Conservation (phyloP, 2,329 filamentous ascomycete genomes). For the Beauveria sp. region DNA sequence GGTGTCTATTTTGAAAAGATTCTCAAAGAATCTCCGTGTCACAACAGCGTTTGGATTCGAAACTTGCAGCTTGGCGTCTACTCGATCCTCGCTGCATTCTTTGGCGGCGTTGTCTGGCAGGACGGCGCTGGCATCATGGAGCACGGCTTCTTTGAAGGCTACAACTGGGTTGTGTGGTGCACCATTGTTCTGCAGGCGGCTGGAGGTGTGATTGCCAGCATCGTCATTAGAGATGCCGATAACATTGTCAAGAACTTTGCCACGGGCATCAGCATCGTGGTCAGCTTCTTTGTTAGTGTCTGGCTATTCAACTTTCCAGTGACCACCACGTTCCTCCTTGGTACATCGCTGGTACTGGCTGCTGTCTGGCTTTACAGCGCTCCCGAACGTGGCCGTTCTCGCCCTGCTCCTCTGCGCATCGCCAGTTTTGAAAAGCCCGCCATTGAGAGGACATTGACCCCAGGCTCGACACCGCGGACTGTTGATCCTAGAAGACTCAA, state of each 20-base stretch:
- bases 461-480: conserved; percentile 23
- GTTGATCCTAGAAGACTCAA: conserved; percentile 26
- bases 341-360: conserved; percentile 68
- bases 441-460: conserved; percentile 41
- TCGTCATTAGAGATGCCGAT: conserved; percentile 34
- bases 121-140: conserved; percentile 78
- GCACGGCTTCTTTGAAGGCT: conserved; percentile 89
- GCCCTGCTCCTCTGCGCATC: conserved; percentile 60
- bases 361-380: conserved; percentile 81
- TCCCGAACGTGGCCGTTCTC: conserved; percentile 46
- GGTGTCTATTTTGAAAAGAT: conserved; percentile 89
- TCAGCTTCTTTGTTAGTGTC: conserved; percentile 79
- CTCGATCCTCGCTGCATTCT: conserved; percentile 79
- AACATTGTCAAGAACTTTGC: conserved; percentile 94
- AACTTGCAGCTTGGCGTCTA: conserved; percentile 95
- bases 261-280: conserved; percentile 81
- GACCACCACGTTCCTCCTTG: conserved; percentile 69
- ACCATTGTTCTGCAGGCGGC: conserved; percentile 75
- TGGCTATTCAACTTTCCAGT: conserved; percentile 77
- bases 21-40: conserved; percentile 70
- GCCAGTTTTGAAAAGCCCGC: conserved; percentile 70
- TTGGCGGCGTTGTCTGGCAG: conserved; percentile 78
- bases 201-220: conserved; percentile 67
- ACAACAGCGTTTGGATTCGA: conserved; percentile 81
- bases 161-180: conserved; percentile 85